Evolutionary conservation across 768 basidiomycete species (phyloP).

Genomic region (Auricularia heimuer): DNA sequence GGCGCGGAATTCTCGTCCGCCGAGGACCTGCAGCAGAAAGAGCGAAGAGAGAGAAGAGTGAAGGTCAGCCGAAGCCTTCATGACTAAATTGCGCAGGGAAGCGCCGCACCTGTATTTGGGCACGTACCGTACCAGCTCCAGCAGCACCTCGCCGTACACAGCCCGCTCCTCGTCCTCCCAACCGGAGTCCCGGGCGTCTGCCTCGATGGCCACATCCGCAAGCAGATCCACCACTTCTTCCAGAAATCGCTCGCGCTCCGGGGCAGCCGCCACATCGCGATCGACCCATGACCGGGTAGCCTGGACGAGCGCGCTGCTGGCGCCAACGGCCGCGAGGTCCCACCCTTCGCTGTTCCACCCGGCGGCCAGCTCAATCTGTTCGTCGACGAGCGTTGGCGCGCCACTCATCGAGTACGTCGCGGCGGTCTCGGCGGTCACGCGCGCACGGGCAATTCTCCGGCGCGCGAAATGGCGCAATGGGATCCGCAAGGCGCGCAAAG

Average conservation of each 20-base stretch:
- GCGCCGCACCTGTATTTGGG: neutral
- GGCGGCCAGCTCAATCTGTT: neutral
- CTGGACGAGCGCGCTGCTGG: neutral
- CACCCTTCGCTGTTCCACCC: neutral
- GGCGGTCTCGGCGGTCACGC: neutral
- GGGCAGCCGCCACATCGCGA: neutral
- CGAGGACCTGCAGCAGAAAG: neutral
- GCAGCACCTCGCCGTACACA: neutral
- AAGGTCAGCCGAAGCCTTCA: neutral
- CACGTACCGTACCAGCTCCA: neutral
- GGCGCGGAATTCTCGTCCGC: neutral
- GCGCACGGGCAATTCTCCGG: neutral
- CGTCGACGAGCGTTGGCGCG: neutral
- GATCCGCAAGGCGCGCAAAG: neutral
- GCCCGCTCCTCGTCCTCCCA: neutral
- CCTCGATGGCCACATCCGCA: neutral
- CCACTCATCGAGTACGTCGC: slow-evolving; percentile 1
- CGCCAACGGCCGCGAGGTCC: neutral
- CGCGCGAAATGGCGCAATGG: neutral
- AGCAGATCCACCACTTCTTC: neutral
- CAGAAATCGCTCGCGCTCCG: neutral
- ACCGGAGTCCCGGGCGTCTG: neutral
- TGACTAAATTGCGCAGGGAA: neutral
- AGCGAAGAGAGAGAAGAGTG: neutral
- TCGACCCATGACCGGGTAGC: neutral